Evolutionary conservation across 2,329 filamentous ascomycete species (phyloP).

Genomic region (Podosphaera xanthii): DNA sequence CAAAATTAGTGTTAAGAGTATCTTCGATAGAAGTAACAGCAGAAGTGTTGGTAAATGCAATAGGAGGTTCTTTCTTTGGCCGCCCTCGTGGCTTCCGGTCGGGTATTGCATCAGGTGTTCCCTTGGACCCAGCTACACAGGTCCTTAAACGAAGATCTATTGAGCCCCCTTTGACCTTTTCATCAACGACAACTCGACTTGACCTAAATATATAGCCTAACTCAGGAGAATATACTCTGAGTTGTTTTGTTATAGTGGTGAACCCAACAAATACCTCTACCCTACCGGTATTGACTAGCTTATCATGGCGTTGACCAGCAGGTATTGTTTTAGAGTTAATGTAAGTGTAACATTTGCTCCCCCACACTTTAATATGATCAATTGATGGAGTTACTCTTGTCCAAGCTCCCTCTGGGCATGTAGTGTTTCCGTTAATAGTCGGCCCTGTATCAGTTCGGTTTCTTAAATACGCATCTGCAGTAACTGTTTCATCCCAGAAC

Average conservation of each 20-base stretch:
- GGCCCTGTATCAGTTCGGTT: background rate
- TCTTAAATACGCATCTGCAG: background rate
- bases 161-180: background rate
- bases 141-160: slow-evolving; percentile 1
- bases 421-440: background rate
- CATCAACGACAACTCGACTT: slow-evolving; percentile 1
- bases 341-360: background rate
- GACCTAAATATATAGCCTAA: background rate
- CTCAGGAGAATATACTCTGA: slow-evolving; percentile 1
- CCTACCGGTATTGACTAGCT: background rate
- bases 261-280: background rate
- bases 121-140: background rate
- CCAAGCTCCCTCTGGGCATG: background rate
- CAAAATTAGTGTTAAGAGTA: too few species aligned
- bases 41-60: too few species aligned
- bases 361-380: background rate
- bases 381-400: background rate
- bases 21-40: too few species aligned
- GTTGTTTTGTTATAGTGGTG: background rate
- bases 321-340: background rate
- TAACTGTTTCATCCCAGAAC: slow-evolving; percentile 3
- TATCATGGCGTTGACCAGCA: background rate
- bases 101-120: background rate
- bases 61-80: background rate
- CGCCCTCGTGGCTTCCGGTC: background rate